Evolutionary conservation across 306 rosid species (phyloP).

Genomic region (Prosopis cineraria): DNA sequence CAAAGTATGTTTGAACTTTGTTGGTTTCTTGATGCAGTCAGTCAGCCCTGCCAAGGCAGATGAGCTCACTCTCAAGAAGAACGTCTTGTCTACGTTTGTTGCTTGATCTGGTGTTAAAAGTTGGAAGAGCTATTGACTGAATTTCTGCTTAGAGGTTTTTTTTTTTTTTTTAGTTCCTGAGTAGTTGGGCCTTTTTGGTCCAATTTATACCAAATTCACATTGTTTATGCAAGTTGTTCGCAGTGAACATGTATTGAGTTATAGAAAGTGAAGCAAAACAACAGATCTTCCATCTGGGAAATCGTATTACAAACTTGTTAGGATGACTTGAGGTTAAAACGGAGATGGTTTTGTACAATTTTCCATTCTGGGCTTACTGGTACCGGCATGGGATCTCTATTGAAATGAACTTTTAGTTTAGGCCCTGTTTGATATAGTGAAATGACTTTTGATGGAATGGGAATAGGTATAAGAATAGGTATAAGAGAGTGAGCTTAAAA

Average conservation of each 20-base stretch:
- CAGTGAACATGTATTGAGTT: not conserved
- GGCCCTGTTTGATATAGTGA: no score
- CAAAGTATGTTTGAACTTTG: not conserved
- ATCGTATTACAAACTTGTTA: not conserved
- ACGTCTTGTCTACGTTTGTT: slow-evolving; percentile 62
- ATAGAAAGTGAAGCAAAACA: not conserved
- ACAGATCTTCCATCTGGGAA: not conserved
- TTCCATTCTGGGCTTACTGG: not conserved
- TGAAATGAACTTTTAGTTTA: slow-evolving; percentile 4
- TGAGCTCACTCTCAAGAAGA: slow-evolving; percentile 84
- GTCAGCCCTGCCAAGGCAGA: slow-evolving; percentile 72
- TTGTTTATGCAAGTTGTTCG: slow-evolving; percentile 21
- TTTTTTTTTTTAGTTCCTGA: slow-evolving; percentile 20
- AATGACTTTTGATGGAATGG: no score
- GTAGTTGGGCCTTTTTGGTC: slow-evolving; percentile 12
- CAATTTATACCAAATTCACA: slow-evolving; percentile 5
- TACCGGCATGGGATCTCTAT: slow-evolving; percentile 8
- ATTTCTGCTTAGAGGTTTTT: slow-evolving; percentile 19
- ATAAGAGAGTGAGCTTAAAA: no score
- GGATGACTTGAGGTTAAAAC: slow-evolving; percentile 9
- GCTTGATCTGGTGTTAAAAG: slow-evolving; percentile 42
- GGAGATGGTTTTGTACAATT: not conserved
- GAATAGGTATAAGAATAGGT: no score
- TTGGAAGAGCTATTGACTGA: slow-evolving; percentile 12
- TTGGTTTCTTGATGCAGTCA: slow-evolving; percentile 45